Conservation (phyloP, 169 alveolate genomes). For the Plasmodium ovale region DNA sequence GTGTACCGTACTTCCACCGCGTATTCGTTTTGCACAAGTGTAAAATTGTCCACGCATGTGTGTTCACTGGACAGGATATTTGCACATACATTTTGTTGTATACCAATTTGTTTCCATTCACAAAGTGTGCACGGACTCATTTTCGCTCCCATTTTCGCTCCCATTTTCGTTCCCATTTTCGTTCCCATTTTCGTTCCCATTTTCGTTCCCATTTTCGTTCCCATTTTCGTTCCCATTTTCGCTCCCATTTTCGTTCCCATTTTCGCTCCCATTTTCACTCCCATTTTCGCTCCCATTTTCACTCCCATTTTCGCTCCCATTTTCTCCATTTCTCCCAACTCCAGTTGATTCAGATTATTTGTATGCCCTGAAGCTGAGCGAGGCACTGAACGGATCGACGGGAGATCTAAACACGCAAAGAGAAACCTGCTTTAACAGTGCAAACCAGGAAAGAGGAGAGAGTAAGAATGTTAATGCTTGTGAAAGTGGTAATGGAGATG, state of each 20-base stretch:
- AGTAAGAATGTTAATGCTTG: neutral
- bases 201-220: neutral
- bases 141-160: neutral
- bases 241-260: neutral
- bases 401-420: neutral
- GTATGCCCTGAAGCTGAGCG: slow-evolving; percentile 53
- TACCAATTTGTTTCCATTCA: too few species aligned
- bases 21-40: too few species aligned
- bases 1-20: too few species aligned
- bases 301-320: too few species aligned
- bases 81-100: neutral
- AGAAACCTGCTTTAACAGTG: neutral
- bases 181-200: neutral
- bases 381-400: slow-evolving; percentile 18
- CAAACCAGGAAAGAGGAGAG: neutral
- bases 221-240: neutral
- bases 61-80: neutral
- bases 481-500: neutral
- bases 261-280: neutral
- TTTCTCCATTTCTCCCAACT: neutral
- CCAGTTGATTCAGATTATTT: slow-evolving; percentile 54
- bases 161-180: neutral
- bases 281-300: neutral
- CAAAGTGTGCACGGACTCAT: neutral
- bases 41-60: too few species aligned